Evolutionary conservation across 768 basidiomycete genomes (phyloP).

Genomic region (Hypholoma fasciculare): DNA sequence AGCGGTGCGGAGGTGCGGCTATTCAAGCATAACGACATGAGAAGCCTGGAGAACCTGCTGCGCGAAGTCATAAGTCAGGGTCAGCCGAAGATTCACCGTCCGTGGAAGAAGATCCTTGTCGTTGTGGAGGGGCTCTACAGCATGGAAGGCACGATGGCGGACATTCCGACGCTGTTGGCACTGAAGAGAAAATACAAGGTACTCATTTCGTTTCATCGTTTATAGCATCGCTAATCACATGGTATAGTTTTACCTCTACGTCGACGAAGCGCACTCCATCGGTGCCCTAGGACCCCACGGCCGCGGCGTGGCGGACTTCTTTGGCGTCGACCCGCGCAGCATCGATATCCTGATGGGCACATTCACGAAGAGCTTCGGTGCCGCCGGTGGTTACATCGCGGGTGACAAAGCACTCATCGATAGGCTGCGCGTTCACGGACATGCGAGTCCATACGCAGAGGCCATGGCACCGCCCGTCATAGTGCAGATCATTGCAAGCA

Average conservation of each 20-base stretch:
- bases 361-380: conserved; percentile 94
- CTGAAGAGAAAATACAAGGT: conserved; percentile 97
- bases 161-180: conserved; percentile 80
- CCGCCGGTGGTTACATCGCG: conserved; percentile 93
- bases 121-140: conserved; percentile 96
- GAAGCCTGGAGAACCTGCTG: conserved; percentile 74
- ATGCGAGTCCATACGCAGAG: conserved; percentile 87
- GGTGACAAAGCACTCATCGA: conserved; percentile 82
- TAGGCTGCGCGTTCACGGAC: conserved; percentile 75
- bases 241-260: conserved; percentile 90
- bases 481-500: conserved; percentile 89
- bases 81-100: conserved; percentile 96
- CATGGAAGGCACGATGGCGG: conserved; percentile 96
- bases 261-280: conserved; percentile 98
- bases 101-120: conserved; percentile 97
- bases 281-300: conserved; percentile 95
- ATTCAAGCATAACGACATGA: conserved; percentile 98
- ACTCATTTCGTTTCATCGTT: background rate
- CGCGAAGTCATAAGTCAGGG: conserved; percentile 95
- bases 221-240: background rate
- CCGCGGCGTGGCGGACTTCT: conserved; percentile 95
- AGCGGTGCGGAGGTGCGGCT: conserved; percentile 87
- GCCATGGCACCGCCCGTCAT: conserved; percentile 89
- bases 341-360: conserved; percentile 98
- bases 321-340: conserved; percentile 73